A percentile compares a stretch with the other conserved stretches of the same genome.
Evolutionary conservation across 2,329 filamentous ascomycete genomes (phyloP).

Genomic region (Falciphora oryzae): DNA sequence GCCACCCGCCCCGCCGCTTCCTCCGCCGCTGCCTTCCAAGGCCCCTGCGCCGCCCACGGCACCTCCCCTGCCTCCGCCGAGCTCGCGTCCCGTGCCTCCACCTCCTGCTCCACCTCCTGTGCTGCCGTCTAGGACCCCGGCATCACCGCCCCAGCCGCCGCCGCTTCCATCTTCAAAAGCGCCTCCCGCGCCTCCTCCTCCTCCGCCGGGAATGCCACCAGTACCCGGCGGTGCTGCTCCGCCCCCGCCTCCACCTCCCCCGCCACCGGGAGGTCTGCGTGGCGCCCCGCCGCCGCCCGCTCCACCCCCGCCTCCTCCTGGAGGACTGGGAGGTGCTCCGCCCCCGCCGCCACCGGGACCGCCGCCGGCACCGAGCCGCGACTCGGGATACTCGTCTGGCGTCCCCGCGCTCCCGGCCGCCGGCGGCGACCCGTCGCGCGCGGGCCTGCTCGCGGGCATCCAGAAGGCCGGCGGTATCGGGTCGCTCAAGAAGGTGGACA

Average conservation of each 20-base stretch:
- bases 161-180: constrained; percentile 21
- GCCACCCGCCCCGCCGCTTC: constrained; percentile 25
- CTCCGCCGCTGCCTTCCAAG: constrained; percentile 43
- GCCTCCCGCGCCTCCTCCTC: constrained; percentile 32
- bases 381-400: constrained; percentile 51
- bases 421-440: constrained; percentile 40
- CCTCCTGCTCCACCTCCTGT: constrained; percentile 41
- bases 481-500: constrained; percentile 70
- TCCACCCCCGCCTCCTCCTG: constrained; percentile 28
- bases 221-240: constrained; percentile 24
- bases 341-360: constrained; percentile 39
- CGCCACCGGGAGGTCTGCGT: constrained; percentile 27
- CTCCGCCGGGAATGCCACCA: constrained; percentile 31
- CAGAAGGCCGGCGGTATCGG: constrained; percentile 62
- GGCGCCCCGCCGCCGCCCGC: constrained; percentile 27
- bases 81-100: constrained; percentile 38
- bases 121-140: constrained; percentile 30
- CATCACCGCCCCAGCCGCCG: constrained; percentile 24
- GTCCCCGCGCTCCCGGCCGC: constrained; percentile 36
- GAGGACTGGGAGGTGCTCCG: constrained; percentile 24
- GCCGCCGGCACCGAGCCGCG: constrained; percentile 51
- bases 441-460: constrained; percentile 65
- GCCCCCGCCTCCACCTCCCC: constrained; percentile 42
- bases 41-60: constrained; percentile 38
- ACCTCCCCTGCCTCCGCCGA: constrained; percentile 43